A percentile compares a stretch with the other conserved stretches of the same genome.
Evolutionary conservation across 192 early-diverging fungal species (phyloP).

Genomic region (Umbelopsis isabellina): DNA sequence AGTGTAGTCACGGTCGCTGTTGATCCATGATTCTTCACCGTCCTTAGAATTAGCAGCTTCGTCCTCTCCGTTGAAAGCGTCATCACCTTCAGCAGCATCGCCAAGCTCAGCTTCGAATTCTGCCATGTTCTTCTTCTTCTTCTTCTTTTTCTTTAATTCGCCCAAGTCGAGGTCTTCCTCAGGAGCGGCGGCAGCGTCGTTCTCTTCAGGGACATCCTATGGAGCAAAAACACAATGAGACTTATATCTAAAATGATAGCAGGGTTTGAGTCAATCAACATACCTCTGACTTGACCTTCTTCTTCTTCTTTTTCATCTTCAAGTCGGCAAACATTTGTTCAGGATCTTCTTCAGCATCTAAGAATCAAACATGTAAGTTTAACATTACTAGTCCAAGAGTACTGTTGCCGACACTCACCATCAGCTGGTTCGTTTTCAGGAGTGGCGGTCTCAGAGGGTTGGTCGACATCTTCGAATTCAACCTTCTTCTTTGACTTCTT

Average conservation of each 20-base stretch:
- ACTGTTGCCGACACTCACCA: neutral
- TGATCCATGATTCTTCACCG: conserved; percentile 82
- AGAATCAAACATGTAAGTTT: conserved; percentile 6
- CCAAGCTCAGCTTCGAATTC: conserved; percentile 84
- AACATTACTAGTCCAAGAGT: neutral
- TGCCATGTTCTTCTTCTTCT: conserved; percentile 79
- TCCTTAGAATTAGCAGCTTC: conserved; percentile 30
- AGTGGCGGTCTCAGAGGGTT: conserved; percentile 12
- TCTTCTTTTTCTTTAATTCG: conserved; percentile 79
- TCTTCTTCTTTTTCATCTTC: conserved; percentile 92
- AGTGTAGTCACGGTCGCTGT: conserved; percentile 89
- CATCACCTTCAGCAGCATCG: conserved; percentile 55
- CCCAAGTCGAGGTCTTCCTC: conserved; percentile 64
- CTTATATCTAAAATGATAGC: neutral
- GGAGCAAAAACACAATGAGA: conserved; percentile 20
- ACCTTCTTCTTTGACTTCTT: conserved; percentile 69
- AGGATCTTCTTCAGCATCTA: conserved; percentile 56
- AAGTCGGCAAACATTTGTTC: conserved; percentile 76
- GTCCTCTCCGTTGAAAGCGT: conserved; percentile 57
- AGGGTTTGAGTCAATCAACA: neutral
- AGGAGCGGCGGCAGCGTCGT: conserved; percentile 44
- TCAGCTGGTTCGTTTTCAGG: conserved; percentile 23
- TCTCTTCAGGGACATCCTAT: conserved; percentile 49
- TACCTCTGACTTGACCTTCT: conserved; percentile 47
- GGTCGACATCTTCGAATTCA: conserved; percentile 43